These are phyloP conservation scores for Debaryomyces robertsiae DNA, from an alignment of 1,139 yeast genomes.

Conservation along the genomic window DNA sequence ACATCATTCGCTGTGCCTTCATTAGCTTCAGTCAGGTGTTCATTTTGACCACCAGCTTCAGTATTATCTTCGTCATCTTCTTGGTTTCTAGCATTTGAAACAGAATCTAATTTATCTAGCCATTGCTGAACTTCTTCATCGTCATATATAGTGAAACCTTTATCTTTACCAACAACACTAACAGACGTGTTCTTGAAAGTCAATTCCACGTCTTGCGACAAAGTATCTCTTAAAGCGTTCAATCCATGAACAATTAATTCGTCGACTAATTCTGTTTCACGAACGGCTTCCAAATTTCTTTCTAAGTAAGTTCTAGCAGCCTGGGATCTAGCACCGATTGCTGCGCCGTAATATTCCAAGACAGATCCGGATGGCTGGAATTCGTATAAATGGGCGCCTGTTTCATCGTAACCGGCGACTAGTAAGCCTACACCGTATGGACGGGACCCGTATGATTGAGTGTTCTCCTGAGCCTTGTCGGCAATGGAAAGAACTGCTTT, in stretches of 20 bases:
- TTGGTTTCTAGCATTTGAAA: constrained; percentile 52
- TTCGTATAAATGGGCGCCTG: constrained; percentile 93
- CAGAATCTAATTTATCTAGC: constrained; percentile 69
- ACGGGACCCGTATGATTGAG: constrained; percentile 94
- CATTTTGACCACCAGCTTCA: constrained; percentile 20
- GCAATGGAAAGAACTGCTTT: constrained; percentile 87
- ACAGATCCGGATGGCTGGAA: constrained; percentile 96
- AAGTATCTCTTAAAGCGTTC: constrained; percentile 89
- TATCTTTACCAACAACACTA: constrained; percentile 84
- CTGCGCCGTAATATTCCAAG: constrained; percentile 88
- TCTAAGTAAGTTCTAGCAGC: constrained; percentile 97
- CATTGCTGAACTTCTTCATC: constrained; percentile 84
- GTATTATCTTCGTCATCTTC: constrained; percentile 43
- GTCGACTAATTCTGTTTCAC: constrained; percentile 60
- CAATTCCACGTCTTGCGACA: constrained; percentile 91
- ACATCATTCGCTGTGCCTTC: constrained; percentile 21
- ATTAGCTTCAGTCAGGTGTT: constrained; percentile 18
- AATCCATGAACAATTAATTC: constrained; percentile 85
- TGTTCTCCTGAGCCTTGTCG: constrained; percentile 95
- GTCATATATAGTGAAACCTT: constrained; percentile 74
- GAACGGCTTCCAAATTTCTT: constrained; percentile 72
- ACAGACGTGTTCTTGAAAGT: constrained; percentile 83
- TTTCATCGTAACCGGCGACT: constrained; percentile 89
- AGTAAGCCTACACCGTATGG: constrained; percentile 97
- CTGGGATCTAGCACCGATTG: constrained; percentile 95